Evolutionary conservation across 116 monocot species (phyloP).

Genomic region (Dioscorea cayenensis): DNA sequence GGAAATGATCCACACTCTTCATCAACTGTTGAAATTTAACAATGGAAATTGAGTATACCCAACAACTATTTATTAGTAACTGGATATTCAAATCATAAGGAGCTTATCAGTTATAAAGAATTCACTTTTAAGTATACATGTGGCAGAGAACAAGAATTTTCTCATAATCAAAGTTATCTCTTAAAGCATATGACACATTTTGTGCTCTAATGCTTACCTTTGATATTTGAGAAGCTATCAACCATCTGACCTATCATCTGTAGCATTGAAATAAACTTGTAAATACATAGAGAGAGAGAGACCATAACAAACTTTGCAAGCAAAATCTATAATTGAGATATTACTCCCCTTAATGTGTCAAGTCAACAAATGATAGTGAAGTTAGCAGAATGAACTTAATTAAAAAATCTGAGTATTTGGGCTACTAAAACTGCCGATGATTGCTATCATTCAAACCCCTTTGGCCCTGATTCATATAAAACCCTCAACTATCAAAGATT

Average conservation of each 20-base stretch:
- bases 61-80: neutral
- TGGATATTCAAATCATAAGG: no score
- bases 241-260: conserved; percentile 1
- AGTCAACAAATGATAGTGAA: no score
- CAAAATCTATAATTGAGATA: no score
- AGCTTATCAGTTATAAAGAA: neutral
- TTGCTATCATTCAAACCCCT: no score
- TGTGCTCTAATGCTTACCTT: neutral
- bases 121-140: neutral
- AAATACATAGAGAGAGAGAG: no score
- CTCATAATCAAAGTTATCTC: neutral
- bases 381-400: no score
- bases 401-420: no score
- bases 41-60: neutral
- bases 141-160: neutral
- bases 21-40: neutral
- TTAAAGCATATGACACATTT: neutral
- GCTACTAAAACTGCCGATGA: no score
- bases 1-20: neutral
- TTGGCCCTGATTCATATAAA: no score
- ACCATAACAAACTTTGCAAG: no score
- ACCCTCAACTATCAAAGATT: no score
- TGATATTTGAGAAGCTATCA: neutral
- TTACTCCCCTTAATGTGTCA: no score
- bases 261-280: neutral